phyloP scores from a whole-genome alignment of 2,329 filamentous ascomycete genomes.

The Xylaria sp. region DNA sequence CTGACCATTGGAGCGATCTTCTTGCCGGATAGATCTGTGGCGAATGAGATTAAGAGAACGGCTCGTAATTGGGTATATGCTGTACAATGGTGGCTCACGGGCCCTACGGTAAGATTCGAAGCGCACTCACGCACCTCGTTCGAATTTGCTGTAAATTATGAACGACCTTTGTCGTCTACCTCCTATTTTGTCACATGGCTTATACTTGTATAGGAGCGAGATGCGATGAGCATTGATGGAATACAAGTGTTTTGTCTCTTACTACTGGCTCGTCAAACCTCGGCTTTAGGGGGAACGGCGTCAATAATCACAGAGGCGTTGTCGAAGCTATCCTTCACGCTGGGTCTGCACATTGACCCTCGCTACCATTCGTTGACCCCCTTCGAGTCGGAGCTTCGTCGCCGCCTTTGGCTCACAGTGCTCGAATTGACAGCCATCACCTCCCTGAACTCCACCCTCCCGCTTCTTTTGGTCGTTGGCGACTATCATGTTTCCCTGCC shows the following conservation, averaged over 20 bases:
- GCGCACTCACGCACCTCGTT: not conserved
- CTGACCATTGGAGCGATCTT: constrained; percentile 44
- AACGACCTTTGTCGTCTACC: not conserved
- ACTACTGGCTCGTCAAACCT: constrained; percentile 42
- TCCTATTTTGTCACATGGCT: not conserved
- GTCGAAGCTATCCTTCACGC: constrained; percentile 46
- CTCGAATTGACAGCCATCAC: constrained; percentile 43
- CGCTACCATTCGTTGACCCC: constrained; percentile 36
- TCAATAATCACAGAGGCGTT: constrained; percentile 47
- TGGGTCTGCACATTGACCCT: constrained; percentile 49
- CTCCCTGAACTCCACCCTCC: constrained; percentile 42
- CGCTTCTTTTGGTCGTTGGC: constrained; percentile 34
- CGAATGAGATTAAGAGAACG: constrained; percentile 38
- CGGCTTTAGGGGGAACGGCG: constrained; percentile 41
- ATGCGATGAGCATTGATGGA: constrained; percentile 43
- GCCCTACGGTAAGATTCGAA: constrained; percentile 36
- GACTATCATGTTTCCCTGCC: constrained; percentile 38
- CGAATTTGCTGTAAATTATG: not conserved
- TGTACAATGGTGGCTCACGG: constrained; percentile 47
- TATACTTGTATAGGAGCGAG: constrained; percentile 33
- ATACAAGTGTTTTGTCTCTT: constrained; percentile 45
- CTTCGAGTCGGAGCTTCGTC: constrained; percentile 44
- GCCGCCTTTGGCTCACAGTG: constrained; percentile 47
- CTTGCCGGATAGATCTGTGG: constrained; percentile 32
- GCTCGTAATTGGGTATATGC: constrained; percentile 47